Percentiles rank a stretch among this genome's conserved stretches.
phyloP scores from a whole-genome alignment of 2,329 filamentous ascomycete genomes.

The Cladosporium sp. region DNA sequence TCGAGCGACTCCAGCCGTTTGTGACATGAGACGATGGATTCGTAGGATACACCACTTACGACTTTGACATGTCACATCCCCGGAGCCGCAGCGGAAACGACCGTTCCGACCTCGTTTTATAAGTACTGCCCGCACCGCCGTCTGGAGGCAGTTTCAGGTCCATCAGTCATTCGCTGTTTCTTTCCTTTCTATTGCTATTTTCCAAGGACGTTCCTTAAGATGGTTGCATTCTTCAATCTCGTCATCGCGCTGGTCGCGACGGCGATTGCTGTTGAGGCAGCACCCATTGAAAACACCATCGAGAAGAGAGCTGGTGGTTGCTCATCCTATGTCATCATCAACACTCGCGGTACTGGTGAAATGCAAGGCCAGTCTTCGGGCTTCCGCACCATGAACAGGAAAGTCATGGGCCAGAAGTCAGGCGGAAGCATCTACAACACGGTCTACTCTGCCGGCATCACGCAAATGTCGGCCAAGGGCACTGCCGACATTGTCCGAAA shows the following conservation, averaged over 20 bases:
- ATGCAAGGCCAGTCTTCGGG: constrained; percentile 29
- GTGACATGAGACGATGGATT: neutral
- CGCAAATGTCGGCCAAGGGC: constrained; percentile 33
- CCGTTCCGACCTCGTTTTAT: neutral
- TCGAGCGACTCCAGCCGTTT: neutral
- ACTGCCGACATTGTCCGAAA: constrained; percentile 39
- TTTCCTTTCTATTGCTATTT: neutral
- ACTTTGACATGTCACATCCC: neutral
- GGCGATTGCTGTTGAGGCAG: neutral
- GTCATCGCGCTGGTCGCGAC: neutral
- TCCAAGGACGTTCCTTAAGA: neutral
- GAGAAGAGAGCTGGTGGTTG: neutral
- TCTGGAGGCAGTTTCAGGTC: neutral
- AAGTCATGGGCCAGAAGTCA: constrained; percentile 30
- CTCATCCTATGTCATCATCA: constrained; percentile 26
- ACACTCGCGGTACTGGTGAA: constrained; percentile 30
- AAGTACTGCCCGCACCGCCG: neutral
- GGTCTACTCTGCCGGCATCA: constrained; percentile 35
- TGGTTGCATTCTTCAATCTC: neutral
- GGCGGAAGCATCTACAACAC: constrained; percentile 40
- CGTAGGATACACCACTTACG: neutral
- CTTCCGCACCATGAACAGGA: constrained; percentile 36
- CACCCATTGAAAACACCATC: neutral
- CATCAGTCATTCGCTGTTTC: neutral
- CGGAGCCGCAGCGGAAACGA: neutral